Evolutionary conservation across 768 basidiomycete species (phyloP), one percentile per base, ranked within the genome.

Genomic region (Cubamyces lactineus): DNA sequence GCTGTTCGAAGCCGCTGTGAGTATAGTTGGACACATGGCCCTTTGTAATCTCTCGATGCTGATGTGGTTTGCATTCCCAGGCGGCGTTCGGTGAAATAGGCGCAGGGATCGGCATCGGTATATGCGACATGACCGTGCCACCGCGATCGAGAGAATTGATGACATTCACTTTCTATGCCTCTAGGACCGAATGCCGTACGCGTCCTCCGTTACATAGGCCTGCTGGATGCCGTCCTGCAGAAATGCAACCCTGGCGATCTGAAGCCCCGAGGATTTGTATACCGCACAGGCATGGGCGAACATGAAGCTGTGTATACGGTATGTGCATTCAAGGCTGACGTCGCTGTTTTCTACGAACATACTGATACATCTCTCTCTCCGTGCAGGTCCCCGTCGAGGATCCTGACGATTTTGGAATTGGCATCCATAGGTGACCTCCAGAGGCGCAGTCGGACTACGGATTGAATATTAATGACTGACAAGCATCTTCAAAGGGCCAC

Each of bases 1-100:
- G 21, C 67, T 84, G 1, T 86, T 84, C 64, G 85, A 85, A 69
- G 77, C 81, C 50, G 79, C 83, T 47, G 82, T 83, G 66, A 38
- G 71, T 67, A 19, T 0, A 15, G 1, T 34, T 16, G 40, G 7
- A 15, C 30, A 1, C 39, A 7, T 5, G 40, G 3, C 13, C 34
- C 41, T 50, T 28, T 17, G 7, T 1, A n/a, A 4, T 48, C 45
- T 42, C n/a, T 9, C 30, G 12, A 17, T 26, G 16, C 17, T 55
- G 21, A 19, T 23, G 23, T 42, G 30, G 15, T 19, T 11, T 17
- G 19, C 30, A 39, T 17, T 12, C 57, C 0, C 66, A 84, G 83
- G 66, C 77, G 17, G 73, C 75, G 53, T 84, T 83, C 59, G 78
- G 75, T 24, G 82, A 84, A 69, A 76, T 84, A 40, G 84, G 84